phyloP scores from a whole-genome alignment of 2,329 filamentous ascomycete genomes.

The Juglanconis juglandina region DNA sequence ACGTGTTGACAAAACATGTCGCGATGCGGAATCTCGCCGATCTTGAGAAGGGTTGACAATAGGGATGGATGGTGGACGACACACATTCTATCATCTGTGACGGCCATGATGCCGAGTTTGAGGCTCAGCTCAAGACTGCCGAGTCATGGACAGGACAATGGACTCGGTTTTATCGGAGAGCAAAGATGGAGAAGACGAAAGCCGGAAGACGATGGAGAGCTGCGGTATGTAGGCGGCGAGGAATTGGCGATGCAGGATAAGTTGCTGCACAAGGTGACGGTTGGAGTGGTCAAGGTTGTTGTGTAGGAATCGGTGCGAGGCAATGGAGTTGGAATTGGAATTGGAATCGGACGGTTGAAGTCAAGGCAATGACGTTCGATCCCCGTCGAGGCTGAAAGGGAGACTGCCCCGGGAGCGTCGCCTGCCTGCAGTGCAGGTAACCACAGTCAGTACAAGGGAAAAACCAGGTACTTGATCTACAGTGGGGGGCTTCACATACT shows the following conservation, averaged over 20 bases:
- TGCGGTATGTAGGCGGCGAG: background rate
- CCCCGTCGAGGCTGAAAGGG: background rate
- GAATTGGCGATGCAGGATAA: background rate
- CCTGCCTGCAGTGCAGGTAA: too few relatives aligned
- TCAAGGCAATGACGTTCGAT: background rate
- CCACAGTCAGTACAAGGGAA: too few relatives aligned
- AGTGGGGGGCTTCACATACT: too few relatives aligned
- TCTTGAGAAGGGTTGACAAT: background rate
- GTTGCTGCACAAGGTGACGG: background rate
- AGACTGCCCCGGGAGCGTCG: too few relatives aligned
- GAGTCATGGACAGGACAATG: constrained; percentile 25
- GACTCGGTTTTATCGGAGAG: background rate
- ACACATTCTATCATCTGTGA: constrained; percentile 52
- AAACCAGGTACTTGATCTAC: background rate
- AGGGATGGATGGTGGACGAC: constrained; percentile 21
- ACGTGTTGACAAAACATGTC: background rate
- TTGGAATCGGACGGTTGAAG: background rate
- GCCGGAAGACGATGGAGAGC: too few relatives aligned
- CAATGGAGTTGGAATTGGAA: background rate
- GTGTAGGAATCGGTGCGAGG: background rate
- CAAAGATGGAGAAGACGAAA: background rate
- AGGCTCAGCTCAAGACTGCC: constrained; percentile 23
- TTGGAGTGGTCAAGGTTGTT: background rate
- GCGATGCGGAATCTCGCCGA: background rate
- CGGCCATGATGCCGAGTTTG: constrained; percentile 46